A percentile compares a stretch with the other conserved stretches of the same genome.
Conservation (phyloP, 1,139 yeast species). For the Candida glucosophila region DNA sequence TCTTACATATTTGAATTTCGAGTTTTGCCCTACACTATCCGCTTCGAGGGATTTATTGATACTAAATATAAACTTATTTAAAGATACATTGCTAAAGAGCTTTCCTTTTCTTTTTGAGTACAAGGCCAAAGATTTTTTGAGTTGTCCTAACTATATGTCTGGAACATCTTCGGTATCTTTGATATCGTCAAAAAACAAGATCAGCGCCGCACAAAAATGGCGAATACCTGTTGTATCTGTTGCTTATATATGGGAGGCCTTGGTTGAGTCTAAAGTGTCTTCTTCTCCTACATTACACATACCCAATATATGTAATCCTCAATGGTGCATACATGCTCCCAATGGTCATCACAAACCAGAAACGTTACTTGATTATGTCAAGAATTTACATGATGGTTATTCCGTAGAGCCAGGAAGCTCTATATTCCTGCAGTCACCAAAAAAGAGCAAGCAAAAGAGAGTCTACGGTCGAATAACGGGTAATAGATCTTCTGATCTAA, state of each 20-base stretch:
- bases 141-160: slow-evolving; percentile 27
- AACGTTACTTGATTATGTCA: slow-evolving; percentile 26
- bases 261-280: slow-evolving; percentile 13
- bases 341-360: slow-evolving; percentile 11
- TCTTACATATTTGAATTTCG: slow-evolving; percentile 43
- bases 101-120: slow-evolving; percentile 33
- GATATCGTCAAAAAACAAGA: slow-evolving; percentile 43
- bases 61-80: slow-evolving; percentile 49
- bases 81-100: slow-evolving; percentile 20
- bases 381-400: slow-evolving; percentile 6
- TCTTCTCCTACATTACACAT: slow-evolving; percentile 9
- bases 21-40: slow-evolving; percentile 43
- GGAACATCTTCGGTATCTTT: slow-evolving; percentile 23
- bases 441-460: slow-evolving; percentile 21
- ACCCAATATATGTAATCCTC: slow-evolving; percentile 30
- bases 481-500: slow-evolving; percentile 9
- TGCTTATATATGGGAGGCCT: slow-evolving; percentile 42
- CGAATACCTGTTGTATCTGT: slow-evolving; percentile 47
- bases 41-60: slow-evolving; percentile 54
- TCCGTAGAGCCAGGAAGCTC: not conserved
- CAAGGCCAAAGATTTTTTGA: slow-evolving; percentile 23
- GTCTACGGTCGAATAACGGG: slow-evolving; percentile 30
- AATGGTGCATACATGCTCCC: slow-evolving; percentile 51
- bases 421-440: slow-evolving; percentile 22
- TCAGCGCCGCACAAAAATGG: slow-evolving; percentile 50